Base-by-base conservation (phyloP, 495 filamentous ascomycete genomes). In the Poronia punctata region DNA sequence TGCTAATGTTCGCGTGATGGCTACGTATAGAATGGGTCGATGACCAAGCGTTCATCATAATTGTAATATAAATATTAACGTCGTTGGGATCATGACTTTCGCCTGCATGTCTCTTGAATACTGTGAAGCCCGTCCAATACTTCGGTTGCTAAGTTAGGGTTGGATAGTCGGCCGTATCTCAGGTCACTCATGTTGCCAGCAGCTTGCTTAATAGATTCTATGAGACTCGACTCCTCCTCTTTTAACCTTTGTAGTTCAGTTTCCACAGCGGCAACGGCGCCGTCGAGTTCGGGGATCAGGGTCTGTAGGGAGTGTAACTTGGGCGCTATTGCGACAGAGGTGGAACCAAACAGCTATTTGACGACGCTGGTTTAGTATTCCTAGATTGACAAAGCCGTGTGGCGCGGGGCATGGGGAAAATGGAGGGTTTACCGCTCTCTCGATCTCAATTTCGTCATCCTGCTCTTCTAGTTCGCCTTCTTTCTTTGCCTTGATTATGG, bases 131-230 rank as follows among this genome's bases (percentile, higher is more conserved):
- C 83, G 16, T 77, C 68, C 21, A 80, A 64, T 29, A 86, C 65
- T 40, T 84, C 76, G 12, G 76, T 72, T 17, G 70, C 64, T 3
- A 76, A 63, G 18, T 75, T 68, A 22, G 68, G 60, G 43, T 80
- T 83, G 43, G 73, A 67, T 46, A 88, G 71, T 38, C 79, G 82
- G 24, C 87, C 86, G 52, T 90, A 92, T 30, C 84, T 80, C 19
- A 93, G 71, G 54, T 92, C 86, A 54, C 86, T 90, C 65, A 94
- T 59, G 31, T 77, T 76, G 19, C 80, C 80, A 22, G 88, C 74
- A 1, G 73, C 80, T 22, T 70, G 64, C 41, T 71, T 70, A 30
- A 88, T 71, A 24, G 79, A 71, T 7, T 71, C 66, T 20, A 88
- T 56, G 9, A 88, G 62, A 3, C 48, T 45, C 0, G 74, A 66